These are phyloP conservation scores for Beauveria asiatica DNA, from an alignment of 2,329 filamentous ascomycete species.

Conservation along the genomic window DNA sequence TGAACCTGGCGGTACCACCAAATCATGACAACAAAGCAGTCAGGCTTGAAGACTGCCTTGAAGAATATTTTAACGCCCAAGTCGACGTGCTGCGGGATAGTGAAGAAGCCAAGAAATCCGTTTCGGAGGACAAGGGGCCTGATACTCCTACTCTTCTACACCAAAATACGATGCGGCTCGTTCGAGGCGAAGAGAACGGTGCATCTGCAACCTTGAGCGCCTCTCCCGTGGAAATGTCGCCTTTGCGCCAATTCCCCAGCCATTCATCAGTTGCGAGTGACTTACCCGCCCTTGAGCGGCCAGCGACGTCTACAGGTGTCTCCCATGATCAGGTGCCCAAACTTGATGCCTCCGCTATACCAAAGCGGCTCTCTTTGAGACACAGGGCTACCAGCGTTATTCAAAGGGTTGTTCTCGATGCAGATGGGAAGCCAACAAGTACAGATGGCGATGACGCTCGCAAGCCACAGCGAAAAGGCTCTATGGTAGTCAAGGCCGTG, in stretches of 20 bases:
- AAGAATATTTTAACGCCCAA: slow-evolving; percentile 89
- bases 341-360: slow-evolving; percentile 19
- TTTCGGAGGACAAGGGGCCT: slow-evolving; percentile 19
- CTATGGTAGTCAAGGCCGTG: slow-evolving; percentile 64
- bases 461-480: slow-evolving; percentile 36
- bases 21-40: slow-evolving; percentile 62
- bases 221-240: slow-evolving; percentile 24
- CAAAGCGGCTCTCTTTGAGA: slow-evolving; percentile 28
- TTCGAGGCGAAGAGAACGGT: slow-evolving; percentile 25
- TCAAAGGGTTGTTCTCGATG: slow-evolving; percentile 48
- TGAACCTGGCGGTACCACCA: slow-evolving; percentile 84
- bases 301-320: neutral
- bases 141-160: slow-evolving; percentile 20
- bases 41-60: slow-evolving; percentile 82
- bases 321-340: neutral
- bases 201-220: slow-evolving; percentile 25
- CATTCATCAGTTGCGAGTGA: slow-evolving; percentile 4
- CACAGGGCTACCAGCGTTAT: slow-evolving; percentile 52
- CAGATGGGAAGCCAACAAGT: slow-evolving; percentile 35
- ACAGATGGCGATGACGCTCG: slow-evolving; percentile 34
- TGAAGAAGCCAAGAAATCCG: slow-evolving; percentile 41
- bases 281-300: neutral
- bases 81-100: slow-evolving; percentile 80
- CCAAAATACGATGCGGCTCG: slow-evolving; percentile 25
- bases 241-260: slow-evolving; percentile 11